Evolutionary conservation across 108 stramenopile species (phyloP).

Genomic region (Cyclostephanos tholiformis): DNA sequence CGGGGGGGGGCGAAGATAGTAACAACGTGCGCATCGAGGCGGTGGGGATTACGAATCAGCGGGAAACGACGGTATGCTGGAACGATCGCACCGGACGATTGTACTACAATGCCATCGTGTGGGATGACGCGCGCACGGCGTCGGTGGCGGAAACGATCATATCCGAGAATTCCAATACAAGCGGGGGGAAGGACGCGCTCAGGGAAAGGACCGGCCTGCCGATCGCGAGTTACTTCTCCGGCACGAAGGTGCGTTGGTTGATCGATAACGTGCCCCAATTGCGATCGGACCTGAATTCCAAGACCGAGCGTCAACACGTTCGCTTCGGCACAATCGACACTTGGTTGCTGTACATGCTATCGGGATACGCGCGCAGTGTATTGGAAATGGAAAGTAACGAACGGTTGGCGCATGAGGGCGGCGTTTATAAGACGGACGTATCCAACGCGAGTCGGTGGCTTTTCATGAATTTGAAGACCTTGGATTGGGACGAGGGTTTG

Average conservation of each 20-base stretch:
- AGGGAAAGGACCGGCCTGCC: conserved; percentile 93
- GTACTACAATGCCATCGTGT: conserved; percentile 96
- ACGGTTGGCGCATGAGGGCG: conserved; percentile 65
- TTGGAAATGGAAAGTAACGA: conserved; percentile 63
- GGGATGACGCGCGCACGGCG: conserved; percentile 94
- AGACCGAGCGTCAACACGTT: conserved; percentile 50
- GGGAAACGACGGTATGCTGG: conserved; percentile 98
- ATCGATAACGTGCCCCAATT: conserved; percentile 86
- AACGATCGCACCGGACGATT: conserved; percentile 87
- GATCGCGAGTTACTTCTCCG: conserved; percentile 95
- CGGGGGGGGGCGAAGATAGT: no score
- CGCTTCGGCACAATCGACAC: conserved; percentile 97
- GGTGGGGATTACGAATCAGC: conserved; percentile 98
- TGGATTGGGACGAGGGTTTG: conserved; percentile 85
- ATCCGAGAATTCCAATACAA: conserved; percentile 35
- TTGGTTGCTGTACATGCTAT: conserved; percentile 92
- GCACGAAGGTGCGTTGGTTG: conserved; percentile 94
- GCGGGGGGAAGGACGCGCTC: conserved; percentile 64
- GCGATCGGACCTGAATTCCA: conserved; percentile 56
- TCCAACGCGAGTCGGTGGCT: conserved; percentile 96
- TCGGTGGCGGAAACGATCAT: conserved; percentile 77
- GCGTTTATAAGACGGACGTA: conserved; percentile 90
- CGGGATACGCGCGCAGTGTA: conserved; percentile 54
- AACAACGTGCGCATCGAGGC: conserved; percentile 53
- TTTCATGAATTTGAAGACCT: conserved; percentile 86